A percentile compares a stretch with the other conserved stretches of the same genome.
Conservation (phyloP, 2,329 filamentous ascomycete species). For the Sordariomycetes sp. region DNA sequence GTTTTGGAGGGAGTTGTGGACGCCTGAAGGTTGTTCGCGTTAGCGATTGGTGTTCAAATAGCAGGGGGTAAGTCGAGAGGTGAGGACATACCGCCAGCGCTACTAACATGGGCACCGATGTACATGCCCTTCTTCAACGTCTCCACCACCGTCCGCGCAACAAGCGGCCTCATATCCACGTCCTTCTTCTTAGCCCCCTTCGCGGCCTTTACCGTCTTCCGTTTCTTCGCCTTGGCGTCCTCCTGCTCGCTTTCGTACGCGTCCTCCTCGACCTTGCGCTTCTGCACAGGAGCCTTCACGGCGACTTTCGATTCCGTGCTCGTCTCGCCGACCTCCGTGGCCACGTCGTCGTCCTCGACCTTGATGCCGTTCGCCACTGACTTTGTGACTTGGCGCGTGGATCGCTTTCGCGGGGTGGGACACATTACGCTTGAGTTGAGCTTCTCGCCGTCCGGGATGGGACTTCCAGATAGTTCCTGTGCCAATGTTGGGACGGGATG, state of each 20-base stretch:
- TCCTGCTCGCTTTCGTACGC: slow-evolving; percentile 11
- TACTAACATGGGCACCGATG: slow-evolving; percentile 86
- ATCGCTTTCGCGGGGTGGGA: slow-evolving; percentile 17
- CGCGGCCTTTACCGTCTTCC: slow-evolving; percentile 22
- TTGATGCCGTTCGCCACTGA: slow-evolving; percentile 13
- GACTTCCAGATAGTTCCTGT: not conserved
- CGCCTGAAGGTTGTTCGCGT: slow-evolving; percentile 35
- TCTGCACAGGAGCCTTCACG: slow-evolving; percentile 12
- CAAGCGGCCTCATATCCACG: slow-evolving; percentile 44
- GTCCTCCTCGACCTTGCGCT: slow-evolving; percentile 16
- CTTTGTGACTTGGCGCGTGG: slow-evolving; percentile 5
- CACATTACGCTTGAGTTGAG: slow-evolving; percentile 13
- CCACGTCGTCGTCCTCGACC: slow-evolving; percentile 11
- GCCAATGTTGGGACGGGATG: not conserved
- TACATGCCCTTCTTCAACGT: slow-evolving; percentile 60
- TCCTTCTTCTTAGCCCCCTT: slow-evolving; percentile 20
- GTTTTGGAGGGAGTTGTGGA: slow-evolving; percentile 78
- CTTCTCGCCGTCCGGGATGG: not conserved
- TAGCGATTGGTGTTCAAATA: not conserved
- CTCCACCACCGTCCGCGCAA: slow-evolving; percentile 47
- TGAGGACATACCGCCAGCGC: slow-evolving; percentile 54
- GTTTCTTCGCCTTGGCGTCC: slow-evolving; percentile 8
- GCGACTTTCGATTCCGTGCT: slow-evolving; percentile 7
- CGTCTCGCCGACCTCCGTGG: slow-evolving; percentile 10
- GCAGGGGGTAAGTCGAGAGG: not conserved